Evolutionary conservation across 768 basidiomycete species (phyloP).

Genomic region (Phanerochaete carnosa): DNA sequence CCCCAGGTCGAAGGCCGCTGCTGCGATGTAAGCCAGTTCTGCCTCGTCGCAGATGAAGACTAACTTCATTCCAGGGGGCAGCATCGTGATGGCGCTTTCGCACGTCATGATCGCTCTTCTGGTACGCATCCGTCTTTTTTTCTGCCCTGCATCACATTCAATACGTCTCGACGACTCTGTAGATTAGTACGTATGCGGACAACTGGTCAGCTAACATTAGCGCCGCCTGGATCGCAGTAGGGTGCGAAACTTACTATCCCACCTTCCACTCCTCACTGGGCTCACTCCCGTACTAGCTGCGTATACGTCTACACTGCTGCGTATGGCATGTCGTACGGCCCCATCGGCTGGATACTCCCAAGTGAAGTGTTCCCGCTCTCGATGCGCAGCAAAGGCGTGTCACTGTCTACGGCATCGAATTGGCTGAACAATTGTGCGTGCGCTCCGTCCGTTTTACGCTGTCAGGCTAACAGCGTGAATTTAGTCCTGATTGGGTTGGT

Average conservation of each 20-base stretch:
- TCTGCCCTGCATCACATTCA: too few relatives aligned
- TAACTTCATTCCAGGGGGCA: conserved; percentile 40
- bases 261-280: background rate
- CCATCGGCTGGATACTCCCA: conserved; percentile 81
- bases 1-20: conserved; percentile 59
- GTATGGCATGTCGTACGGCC: conserved; percentile 76
- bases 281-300: conserved; percentile 24
- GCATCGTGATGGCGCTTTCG: conserved; percentile 57
- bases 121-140: too few relatives aligned
- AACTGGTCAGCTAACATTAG: conserved; percentile 56
- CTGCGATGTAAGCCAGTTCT: conserved; percentile 39
- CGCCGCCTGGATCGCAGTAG: conserved; percentile 70
- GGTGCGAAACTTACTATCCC: conserved; percentile 35
- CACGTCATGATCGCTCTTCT: conserved; percentile 65
- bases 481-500: conserved; percentile 76
- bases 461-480: background rate
- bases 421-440: conserved; percentile 72
- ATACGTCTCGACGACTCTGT: too few relatives aligned
- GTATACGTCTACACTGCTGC: conserved; percentile 76
- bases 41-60: background rate
- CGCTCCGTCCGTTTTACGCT: background rate
- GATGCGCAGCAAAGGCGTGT: conserved; percentile 77
- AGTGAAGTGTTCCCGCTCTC: conserved; percentile 81
- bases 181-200: conserved; percentile 48
- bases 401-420: conserved; percentile 80